These are phyloP conservation scores for Penicillium soppii DNA, from an alignment of 495 filamentous ascomycete species.

Conservation along the genomic window DNA sequence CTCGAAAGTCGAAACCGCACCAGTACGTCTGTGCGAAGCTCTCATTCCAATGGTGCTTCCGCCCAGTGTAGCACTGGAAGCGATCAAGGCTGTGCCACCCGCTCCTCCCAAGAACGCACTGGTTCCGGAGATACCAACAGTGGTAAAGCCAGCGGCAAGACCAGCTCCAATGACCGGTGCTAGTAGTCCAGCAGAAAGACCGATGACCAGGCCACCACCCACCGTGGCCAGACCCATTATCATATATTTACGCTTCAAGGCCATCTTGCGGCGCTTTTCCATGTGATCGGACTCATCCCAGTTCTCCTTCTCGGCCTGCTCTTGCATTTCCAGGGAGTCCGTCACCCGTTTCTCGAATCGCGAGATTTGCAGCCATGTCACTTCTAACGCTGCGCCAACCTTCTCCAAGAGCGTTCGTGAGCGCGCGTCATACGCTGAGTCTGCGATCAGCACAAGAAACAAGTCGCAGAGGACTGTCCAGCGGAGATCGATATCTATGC, in stretches of 20 bases:
- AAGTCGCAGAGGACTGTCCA: conserved; percentile 98
- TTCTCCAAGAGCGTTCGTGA: conserved; percentile 83
- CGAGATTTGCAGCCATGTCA: conserved; percentile 91
- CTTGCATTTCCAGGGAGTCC: conserved; percentile 96
- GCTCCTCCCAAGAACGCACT: conserved; percentile 85
- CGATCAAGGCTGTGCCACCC: conserved; percentile 91
- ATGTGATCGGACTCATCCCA: conserved; percentile 98
- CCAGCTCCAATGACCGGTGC: conserved; percentile 95
- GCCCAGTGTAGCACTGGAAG: conserved; percentile 81
- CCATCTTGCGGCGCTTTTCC: conserved; percentile 78
- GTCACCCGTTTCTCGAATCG: conserved; percentile 97
- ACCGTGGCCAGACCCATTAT: conserved; percentile 98
- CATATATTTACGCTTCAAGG: conserved; percentile 77
- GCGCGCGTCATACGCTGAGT: conserved; percentile 88
- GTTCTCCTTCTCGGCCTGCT: conserved; percentile 85
- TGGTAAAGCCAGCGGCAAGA: conserved; percentile 90
- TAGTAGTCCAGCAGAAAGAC: conserved; percentile 85
- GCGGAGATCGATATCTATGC: conserved; percentile 92
- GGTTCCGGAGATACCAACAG: conserved; percentile 90
- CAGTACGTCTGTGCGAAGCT: conserved; percentile 82
- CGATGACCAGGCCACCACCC: conserved; percentile 93
- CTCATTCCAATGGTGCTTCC: conserved; percentile 81
- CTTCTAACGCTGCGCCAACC: conserved; percentile 73
- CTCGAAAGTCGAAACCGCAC: conserved; percentile 93
- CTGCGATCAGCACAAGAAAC: conserved; percentile 92